Evolutionary conservation across 176 grass and related monocot species (phyloP).

Genomic region (Thinopyrum elongatum): DNA sequence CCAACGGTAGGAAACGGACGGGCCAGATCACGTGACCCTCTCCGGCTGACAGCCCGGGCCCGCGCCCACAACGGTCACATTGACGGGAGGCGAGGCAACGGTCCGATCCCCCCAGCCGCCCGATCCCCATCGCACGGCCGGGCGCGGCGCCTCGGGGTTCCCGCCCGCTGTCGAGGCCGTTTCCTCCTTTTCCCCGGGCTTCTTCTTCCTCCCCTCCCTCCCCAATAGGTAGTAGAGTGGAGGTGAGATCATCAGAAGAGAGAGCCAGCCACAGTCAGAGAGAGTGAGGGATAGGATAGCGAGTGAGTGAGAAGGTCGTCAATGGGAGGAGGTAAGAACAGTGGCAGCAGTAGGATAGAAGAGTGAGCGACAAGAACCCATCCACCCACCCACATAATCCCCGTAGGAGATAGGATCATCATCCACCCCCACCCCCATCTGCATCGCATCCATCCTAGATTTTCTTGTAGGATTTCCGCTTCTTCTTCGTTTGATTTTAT

Average conservation of each 20-base stretch:
- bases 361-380: not conserved
- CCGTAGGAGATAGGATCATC: slow-evolving; percentile 31
- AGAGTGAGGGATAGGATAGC: not conserved
- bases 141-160: slow-evolving; percentile 1
- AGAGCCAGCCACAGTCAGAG: not conserved
- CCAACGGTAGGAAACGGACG: slow-evolving; percentile 40
- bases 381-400: slow-evolving; percentile 1
- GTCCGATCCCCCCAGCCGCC: slow-evolving; percentile 39
- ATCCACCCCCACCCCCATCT: not conserved
- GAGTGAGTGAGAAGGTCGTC: not conserved
- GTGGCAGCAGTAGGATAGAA: slow-evolving; percentile 25
- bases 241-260: slow-evolving; percentile 8
- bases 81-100: slow-evolving; percentile 59
- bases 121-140: not conserved
- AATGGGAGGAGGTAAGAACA: slow-evolving; percentile 54
- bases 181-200: slow-evolving; percentile 40
- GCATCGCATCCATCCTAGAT: slow-evolving; percentile 15
- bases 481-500: not conserved
- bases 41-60: not conserved
- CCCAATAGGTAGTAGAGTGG: slow-evolving; percentile 16
- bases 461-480: not conserved
- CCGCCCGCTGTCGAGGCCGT: slow-evolving; percentile 3
- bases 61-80: slow-evolving; percentile 74
- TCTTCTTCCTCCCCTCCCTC: slow-evolving; percentile 34
- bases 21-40: slow-evolving; percentile 43